Evolutionary conservation across 2,329 filamentous ascomycete genomes (phyloP).

Genomic region (Didymella pomorum): DNA sequence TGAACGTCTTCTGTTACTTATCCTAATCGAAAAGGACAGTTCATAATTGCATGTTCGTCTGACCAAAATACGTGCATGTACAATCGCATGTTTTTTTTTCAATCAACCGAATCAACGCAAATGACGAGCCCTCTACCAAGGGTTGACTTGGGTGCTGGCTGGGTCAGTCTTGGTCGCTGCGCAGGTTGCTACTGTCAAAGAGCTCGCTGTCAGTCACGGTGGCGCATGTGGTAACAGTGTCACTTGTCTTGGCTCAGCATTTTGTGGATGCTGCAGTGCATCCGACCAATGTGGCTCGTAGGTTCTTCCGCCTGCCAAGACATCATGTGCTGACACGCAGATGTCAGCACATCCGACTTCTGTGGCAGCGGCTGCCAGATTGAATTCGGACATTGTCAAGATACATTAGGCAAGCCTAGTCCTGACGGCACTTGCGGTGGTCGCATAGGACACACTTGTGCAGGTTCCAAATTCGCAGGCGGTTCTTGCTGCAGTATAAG

Average conservation of each 20-base stretch:
- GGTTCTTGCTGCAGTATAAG: not conserved
- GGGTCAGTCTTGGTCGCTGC: not conserved
- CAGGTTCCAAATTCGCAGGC: not conserved
- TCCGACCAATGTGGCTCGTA: not conserved
- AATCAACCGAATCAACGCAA: no score
- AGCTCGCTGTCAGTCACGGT: not conserved
- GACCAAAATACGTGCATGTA: no score
- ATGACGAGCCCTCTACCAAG: no score
- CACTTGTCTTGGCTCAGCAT: not conserved
- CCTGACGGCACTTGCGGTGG: not conserved
- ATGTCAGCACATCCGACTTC: not conserved
- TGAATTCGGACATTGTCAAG: not conserved
- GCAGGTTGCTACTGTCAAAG: not conserved
- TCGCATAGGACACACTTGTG: not conserved
- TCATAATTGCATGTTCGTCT: no score
- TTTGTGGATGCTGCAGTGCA: not conserved
- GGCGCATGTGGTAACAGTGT: not conserved
- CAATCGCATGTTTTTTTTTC: no score
- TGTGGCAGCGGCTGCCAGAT: not conserved
- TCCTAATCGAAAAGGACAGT: no score
- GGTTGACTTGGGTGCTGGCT: not conserved
- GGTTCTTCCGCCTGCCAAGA: not conserved
- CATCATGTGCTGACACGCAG: not conserved
- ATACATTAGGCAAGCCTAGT: not conserved
- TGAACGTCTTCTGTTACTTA: no score